Evolutionary conservation across 352 stramenopile species (phyloP).

Genomic region (Phytophthora pisi): DNA sequence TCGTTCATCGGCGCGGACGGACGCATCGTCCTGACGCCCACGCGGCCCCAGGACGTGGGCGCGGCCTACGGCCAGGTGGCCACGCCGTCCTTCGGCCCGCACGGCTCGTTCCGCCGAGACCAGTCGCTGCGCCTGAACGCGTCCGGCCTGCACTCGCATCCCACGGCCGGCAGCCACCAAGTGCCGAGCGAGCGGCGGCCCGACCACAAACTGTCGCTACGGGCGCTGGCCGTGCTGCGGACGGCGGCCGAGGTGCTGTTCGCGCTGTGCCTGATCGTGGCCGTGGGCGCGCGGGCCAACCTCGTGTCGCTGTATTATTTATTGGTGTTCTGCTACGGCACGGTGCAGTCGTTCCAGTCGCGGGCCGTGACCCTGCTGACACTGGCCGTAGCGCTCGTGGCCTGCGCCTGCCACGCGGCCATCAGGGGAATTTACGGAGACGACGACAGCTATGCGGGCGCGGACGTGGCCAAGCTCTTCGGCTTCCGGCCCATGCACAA

Average conservation of each 20-base stretch:
- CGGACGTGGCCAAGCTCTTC: conserved; percentile 41
- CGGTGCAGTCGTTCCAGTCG: conserved; percentile 72
- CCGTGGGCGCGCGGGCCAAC: conserved; percentile 57
- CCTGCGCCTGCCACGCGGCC: conserved; percentile 52
- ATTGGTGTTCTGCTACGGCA: conserved; percentile 66
- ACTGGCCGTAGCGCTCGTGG: conserved; percentile 50
- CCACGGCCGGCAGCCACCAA: background rate
- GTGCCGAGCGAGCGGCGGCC: background rate
- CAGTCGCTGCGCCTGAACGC: conserved; percentile 19
- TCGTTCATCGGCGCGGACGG: conserved; percentile 42
- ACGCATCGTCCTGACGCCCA: conserved; percentile 47
- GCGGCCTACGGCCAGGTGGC: conserved; percentile 44
- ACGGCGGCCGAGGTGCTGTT: conserved; percentile 42
- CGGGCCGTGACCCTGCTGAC: conserved; percentile 46
- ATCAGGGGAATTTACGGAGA: conserved; percentile 27
- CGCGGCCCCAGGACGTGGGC: conserved; percentile 16
- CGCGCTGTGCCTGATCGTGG: conserved; percentile 56
- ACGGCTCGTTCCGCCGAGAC: conserved; percentile 14
- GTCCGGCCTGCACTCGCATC: conserved; percentile 18
- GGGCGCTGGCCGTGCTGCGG: conserved; percentile 28
- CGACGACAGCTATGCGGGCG: conserved; percentile 20
- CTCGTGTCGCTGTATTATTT: conserved; percentile 74
- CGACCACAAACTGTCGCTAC: conserved; percentile 28
- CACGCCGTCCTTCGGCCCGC: conserved; percentile 30
- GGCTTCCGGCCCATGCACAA: conserved; percentile 50